Evolutionary conservation across 1,284 basidiomycete genomes (phyloP), one percentile per base, ranked within the genome.

Genomic region (Fomitopsis palustris): DNA sequence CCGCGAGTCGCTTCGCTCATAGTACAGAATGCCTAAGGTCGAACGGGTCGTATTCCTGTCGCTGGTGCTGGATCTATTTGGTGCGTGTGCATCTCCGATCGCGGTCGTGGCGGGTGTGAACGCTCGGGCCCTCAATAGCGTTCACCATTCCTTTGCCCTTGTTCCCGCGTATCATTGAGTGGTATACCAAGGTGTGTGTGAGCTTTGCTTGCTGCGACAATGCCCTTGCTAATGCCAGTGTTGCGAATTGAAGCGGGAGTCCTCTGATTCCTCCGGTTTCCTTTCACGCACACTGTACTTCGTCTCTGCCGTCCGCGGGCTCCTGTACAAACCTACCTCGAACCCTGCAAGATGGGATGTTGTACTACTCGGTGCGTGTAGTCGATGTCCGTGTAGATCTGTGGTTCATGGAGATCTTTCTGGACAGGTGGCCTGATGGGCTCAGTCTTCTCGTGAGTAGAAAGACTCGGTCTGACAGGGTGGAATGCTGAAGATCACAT

Each of bases 111-210:
- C 45, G 23, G 42, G 33, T 38, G 58, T 55, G 21, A 27, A 42
- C 56, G 53, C 55, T 33, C 39, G 53, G 38, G 25, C 37, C n/a
- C 19, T 49, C 45, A 27, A 55, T 67, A 87, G 93, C 93, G 14
- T 96, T 95, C 73, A 96, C 94, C n/a, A 92, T 96, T 47, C 93
- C 93, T n/a, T 79, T 96, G 33, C 93, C 93, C 35, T 83, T 96
- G 41, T 96, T 96, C 74, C 94, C 93, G 49, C 85, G 93, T 43
- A 79, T 93, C 55, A 90, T 93, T 54, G 90, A 94, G 75, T 96
- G 92, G 92, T 96, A 94, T 70, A 87, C 88, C 7, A 73, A 84
- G 71, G 90, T 89, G 63, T 66, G 84, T 19, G 3, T 70, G 43
- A 49, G 31, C 49, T n/a, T 33, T 41, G 31, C 49, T n/a, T 55